Percentiles rank a stretch among this genome's conserved stretches.
phyloP scores from a whole-genome alignment of 140 eudicot species.

The Stevia rebaudiana region DNA sequence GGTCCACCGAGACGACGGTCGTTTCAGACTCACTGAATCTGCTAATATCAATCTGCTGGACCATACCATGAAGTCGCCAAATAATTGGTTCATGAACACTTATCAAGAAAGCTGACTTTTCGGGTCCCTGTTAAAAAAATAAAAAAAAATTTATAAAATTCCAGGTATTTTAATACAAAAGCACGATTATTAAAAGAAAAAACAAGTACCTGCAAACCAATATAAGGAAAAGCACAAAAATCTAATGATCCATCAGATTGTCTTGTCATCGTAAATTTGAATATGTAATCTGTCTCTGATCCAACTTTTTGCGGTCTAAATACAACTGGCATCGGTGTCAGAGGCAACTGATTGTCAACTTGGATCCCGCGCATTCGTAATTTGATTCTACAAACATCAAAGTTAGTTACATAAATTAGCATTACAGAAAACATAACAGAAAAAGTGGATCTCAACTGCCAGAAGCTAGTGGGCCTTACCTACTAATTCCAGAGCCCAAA shows the following conservation, averaged over 20 bases:
- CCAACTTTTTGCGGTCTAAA: conserved; percentile 82
- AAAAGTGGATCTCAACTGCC: neutral
- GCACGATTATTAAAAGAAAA: neutral
- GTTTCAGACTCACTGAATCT: conserved; percentile 50
- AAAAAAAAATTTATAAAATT: neutral
- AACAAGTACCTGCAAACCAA: conserved; percentile 61
- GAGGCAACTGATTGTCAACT: conserved; percentile 92
- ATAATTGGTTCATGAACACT: conserved; percentile 93
- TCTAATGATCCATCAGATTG: conserved; percentile 93
- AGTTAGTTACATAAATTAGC: conserved; percentile 20
- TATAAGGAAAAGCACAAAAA: conserved; percentile 77
- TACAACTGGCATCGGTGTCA: conserved; percentile 94
- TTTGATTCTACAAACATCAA: conserved; percentile 54
- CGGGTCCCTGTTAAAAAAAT: conserved; percentile 70
- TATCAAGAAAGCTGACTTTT: conserved; percentile 80
- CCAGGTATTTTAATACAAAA: neutral
- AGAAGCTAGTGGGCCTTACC: conserved; percentile 39
- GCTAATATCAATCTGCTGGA: conserved; percentile 67
- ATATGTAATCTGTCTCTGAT: conserved; percentile 61
- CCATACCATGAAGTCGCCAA: conserved; percentile 96
- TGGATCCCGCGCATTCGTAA: conserved; percentile 88
- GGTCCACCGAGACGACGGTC: conserved; percentile 87
- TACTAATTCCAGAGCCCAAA: conserved; percentile 85
- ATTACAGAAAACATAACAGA: neutral
- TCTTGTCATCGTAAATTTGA: conserved; percentile 72